Base-by-base conservation (phyloP, 305 asterid species). In the Fraxinus greggii region DNA sequence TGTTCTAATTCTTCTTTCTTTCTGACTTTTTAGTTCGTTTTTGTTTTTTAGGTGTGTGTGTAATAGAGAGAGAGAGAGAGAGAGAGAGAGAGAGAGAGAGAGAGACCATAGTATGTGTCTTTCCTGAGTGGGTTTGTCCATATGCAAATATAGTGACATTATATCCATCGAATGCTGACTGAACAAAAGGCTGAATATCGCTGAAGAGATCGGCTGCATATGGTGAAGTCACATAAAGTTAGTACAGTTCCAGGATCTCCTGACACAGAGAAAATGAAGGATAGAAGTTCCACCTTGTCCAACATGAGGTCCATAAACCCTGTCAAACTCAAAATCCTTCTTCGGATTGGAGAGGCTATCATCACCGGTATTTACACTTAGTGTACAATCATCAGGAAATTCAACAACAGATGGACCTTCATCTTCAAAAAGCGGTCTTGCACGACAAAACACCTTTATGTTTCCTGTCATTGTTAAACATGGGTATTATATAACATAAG, bases 231-330 rank as follows among this genome's bases (percentile, higher is more conserved):
- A 78, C 73, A 67, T 63, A 59, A 69, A 79, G 89, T 90, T 79
- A 93, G 89, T 80, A 70, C 79, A 86, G 80, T 77, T 85, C 35
- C 32, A 79, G 38, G 42, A 78, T 51, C 79, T 80, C 80, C 82
- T 83, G 84, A 77, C 54, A 79, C 79, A 82, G 70, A 78, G 79
- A 81, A 54, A 79, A 72, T 61, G 73, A 61, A 78, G 23, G 45
- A 61, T 65, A 69, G 21, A 73, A 75, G 15, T 33, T 48, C 77
- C 80, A 96, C 99, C 98, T 93, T 97, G 99, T 78, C 95, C 95
- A 85, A 97, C 90, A 88, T 97, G 99, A 86, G 99, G 98, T 78
- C 98, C 99, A 90, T 93, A 94, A 86, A 97, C 99, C 86, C 93
- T 88, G 85, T 97, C 99, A 86, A 97, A 93, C 88, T 97, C 99